Base-by-base conservation (phyloP, 2,329 filamentous ascomycete genomes). In the Mycosphaerella sp. region DNA sequence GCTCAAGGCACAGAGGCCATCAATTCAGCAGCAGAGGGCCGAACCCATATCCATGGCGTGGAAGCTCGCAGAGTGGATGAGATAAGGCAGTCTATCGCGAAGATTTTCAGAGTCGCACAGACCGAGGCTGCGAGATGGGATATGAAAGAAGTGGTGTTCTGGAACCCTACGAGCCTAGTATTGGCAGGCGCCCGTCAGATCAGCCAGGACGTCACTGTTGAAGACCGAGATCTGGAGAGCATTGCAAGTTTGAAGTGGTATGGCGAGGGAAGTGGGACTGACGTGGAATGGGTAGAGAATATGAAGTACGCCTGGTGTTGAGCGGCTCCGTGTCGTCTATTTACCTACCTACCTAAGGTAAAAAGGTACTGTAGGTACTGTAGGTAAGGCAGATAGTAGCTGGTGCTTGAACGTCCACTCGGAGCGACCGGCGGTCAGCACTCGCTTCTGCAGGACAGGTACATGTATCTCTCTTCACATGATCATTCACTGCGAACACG, bases 231-330 rank as follows among this genome's bases (percentile, higher is more conserved):
- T 49, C 71, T 69, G 44, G 78, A 84, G 47, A 87, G 84, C 65
- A 86, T 91, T 53, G 74, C 85, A 0, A 85, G 84, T 61, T 64
- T 90, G 67, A 80, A 78, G 69, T 89, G 85, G 85, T 85, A 86
- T 62, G 83, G 80, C 1, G 72, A 8, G n/a, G 67, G 67, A 10
- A 53, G 41, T 21, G 78, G 74, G 4, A 62, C 70, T 5, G 72
- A 78, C 18, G 69, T 88, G 5, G 80, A 86, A 44, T 91, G 87
- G 86, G 70, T 88, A 44, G 79, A 75, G 10, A 88, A 86, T 62
- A 85, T 90, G 69, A 89, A 88, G 71, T 89, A 80, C 70, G 85
- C 75, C 1, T 91, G 86, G 86, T 88, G 84, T 65, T 90, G 66
- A 57, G 21, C n/a, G 25, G 12, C 2, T 27, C 12, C 28, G 12